phyloP scores from a whole-genome alignment of 2,329 filamentous ascomycete genomes.

The Simplicillium aogashimaense region DNA sequence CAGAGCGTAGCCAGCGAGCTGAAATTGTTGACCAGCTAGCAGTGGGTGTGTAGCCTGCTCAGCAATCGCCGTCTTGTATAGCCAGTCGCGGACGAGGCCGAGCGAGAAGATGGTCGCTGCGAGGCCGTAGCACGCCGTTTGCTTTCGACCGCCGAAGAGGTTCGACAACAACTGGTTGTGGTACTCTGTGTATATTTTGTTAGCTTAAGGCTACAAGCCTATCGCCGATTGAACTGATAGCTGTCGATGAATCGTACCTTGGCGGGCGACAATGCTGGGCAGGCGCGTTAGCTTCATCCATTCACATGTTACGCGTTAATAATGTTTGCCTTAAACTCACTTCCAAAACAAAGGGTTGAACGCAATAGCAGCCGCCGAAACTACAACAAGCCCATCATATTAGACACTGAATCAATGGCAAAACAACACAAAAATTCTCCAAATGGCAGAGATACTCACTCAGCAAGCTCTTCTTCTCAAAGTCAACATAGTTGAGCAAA shows the following conservation, averaged over 20 bases:
- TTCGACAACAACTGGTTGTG: conserved; percentile 81
- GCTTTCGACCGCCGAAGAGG: conserved; percentile 69
- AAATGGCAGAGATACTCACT: conserved; percentile 34
- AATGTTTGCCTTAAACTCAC: too few species aligned
- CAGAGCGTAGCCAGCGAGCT: conserved; percentile 59
- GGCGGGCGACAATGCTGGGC: conserved; percentile 67
- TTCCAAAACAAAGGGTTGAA: conserved; percentile 99
- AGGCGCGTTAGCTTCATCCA: not conserved
- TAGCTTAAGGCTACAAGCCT: conserved; percentile 3
- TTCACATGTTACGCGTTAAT: too few species aligned
- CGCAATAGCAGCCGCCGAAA: conserved; percentile 69
- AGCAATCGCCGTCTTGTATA: conserved; percentile 78
- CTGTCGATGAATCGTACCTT: conserved; percentile 45
- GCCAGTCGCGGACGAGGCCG: conserved; percentile 76
- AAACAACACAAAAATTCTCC: too few species aligned
- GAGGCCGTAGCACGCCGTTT: conserved; percentile 79
- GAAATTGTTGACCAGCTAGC: conserved; percentile 49
- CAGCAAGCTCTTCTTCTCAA: conserved; percentile 55
- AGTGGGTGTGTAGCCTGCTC: conserved; percentile 65
- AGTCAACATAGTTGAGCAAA: conserved; percentile 56
- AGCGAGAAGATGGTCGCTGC: conserved; percentile 84
- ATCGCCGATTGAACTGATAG: conserved; percentile 4
- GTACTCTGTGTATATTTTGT: conserved; percentile 56
- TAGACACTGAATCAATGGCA: too few species aligned
- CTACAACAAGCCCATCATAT: conserved; percentile 32